Percentiles rank a stretch among this genome's conserved stretches.
These are phyloP conservation scores for Violaceomyces palustris DNA, from an alignment of 1,284 basidiomycete genomes.

Conservation along the genomic window DNA sequence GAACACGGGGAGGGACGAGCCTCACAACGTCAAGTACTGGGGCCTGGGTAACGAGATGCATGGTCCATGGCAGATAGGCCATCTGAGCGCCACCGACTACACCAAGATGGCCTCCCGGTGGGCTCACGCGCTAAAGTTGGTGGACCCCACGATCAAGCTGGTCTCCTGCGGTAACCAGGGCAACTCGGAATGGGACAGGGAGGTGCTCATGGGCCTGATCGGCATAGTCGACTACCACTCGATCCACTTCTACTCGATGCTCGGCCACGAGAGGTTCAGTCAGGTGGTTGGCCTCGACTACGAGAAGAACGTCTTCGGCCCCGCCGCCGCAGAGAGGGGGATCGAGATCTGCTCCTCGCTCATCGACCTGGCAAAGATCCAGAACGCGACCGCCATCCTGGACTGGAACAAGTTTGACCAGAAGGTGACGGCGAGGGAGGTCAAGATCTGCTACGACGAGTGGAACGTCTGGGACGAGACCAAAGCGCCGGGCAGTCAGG, in stretches of 20 bases:
- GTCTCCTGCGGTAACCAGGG: conserved; percentile 64
- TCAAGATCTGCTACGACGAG: conserved; percentile 60
- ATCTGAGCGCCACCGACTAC: conserved; percentile 62
- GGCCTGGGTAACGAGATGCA: conserved; percentile 57
- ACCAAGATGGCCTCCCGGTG: conserved; percentile 62
- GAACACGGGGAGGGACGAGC: conserved; percentile 61
- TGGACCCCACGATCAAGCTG: conserved; percentile 62
- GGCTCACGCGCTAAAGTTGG: conserved; percentile 63
- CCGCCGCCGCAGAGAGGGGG: conserved; percentile 54
- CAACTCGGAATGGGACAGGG: conserved; percentile 53
- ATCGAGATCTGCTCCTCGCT: conserved; percentile 54
- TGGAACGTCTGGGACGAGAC: conserved; percentile 61
- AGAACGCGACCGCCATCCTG: conserved; percentile 12
- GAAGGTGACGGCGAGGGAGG: conserved; percentile 21
- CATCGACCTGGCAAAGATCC: conserved; percentile 53
- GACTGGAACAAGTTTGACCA: conserved; percentile 23
- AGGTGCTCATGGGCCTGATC: conserved; percentile 52
- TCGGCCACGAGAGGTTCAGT: conserved; percentile 33
- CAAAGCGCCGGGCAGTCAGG: conserved; percentile 56
- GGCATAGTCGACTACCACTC: conserved; percentile 54
- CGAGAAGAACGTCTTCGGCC: conserved; percentile 57
- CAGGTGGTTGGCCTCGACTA: conserved; percentile 55
- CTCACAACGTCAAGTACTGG: conserved; percentile 59
- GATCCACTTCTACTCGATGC: conserved; percentile 50
- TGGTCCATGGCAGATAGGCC: conserved; percentile 66